Evolutionary conservation across 176 grass and related monocot species (phyloP), one percentile per base, ranked within the genome.

Genomic region (Oryza officinalis): DNA sequence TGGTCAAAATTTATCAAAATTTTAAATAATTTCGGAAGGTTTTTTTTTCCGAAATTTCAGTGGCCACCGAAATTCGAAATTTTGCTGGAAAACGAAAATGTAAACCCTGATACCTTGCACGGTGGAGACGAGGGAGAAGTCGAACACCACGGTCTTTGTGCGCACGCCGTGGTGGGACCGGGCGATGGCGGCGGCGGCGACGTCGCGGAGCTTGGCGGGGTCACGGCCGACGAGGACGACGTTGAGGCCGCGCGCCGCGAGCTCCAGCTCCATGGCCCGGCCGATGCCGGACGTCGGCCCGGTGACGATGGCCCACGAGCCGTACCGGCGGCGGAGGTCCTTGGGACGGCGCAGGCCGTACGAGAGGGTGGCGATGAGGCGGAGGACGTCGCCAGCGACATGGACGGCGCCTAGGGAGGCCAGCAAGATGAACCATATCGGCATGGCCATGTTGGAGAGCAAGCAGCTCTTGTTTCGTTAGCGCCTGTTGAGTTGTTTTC

Each of bases 281-380:
- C 92, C 89, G 65, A 94, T 86, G 52, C 92, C 92, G 8, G 85
- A 84, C 20, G 89, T 94, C 46, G 92, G 75, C 10, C 86, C 86
- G 12, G 86, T 87, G 30, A 92, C 84, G 35, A 92, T 9, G 23
- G 91, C 91, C 91, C 87, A 90, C 28, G 77, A 45, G 46, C 87
- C 87, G 81, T 90, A 93, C 30, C 35, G 25, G 38, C 20, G 37
- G 47, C 65, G 79, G 63, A 87, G 79, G 30, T 87, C 52, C 50
- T n/a, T 77, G 1, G 71, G 43, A 4, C 4, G 65, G 65, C 15
- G 79, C 15, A 83, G 28, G 71, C 81, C 74, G 43, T 13, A 22
- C 8, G 20, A 40, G 22, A 83, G 20, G 22, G 65, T 37, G 22
- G 65, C 2, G 17, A 83, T 11, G 40, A 76, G 7, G 2, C 72